Conservation (phyloP, 2,329 filamentous ascomycete genomes). For the Pyricularia sp. region DNA sequence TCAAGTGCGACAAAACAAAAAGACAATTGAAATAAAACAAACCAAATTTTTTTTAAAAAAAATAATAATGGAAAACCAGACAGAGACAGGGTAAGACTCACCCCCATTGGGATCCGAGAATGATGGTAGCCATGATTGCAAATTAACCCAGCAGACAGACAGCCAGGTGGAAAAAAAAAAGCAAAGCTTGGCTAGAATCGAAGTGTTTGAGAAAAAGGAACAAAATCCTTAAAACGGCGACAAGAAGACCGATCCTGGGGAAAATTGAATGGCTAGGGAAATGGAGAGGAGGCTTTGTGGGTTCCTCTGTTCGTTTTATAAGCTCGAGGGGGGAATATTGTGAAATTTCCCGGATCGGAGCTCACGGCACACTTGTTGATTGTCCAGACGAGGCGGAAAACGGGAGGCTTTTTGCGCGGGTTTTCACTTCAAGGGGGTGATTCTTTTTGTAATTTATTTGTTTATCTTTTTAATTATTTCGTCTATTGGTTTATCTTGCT, state of each 20-base stretch:
- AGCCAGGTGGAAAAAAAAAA: background rate
- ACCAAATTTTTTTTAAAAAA: background rate
- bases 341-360: background rate
- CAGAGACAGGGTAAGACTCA: conserved; percentile 21
- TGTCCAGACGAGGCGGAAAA: background rate
- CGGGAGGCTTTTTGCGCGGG: background rate
- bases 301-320: background rate
- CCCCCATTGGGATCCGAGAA: conserved; percentile 52
- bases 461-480: background rate
- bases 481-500: no score
- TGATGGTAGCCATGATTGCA: conserved; percentile 38
- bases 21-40: background rate
- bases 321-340: background rate
- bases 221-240: background rate
- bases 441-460: no score
- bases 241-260: background rate
- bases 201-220: background rate
- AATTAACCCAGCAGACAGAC: background rate
- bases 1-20: background rate
- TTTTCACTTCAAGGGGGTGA: background rate
- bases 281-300: background rate
- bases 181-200: background rate
- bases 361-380: background rate
- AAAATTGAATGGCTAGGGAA: background rate
- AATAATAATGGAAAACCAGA: background rate